phyloP scores from a whole-genome alignment of 2,329 filamentous ascomycete genomes.

The Aspergillus sp. region DNA sequence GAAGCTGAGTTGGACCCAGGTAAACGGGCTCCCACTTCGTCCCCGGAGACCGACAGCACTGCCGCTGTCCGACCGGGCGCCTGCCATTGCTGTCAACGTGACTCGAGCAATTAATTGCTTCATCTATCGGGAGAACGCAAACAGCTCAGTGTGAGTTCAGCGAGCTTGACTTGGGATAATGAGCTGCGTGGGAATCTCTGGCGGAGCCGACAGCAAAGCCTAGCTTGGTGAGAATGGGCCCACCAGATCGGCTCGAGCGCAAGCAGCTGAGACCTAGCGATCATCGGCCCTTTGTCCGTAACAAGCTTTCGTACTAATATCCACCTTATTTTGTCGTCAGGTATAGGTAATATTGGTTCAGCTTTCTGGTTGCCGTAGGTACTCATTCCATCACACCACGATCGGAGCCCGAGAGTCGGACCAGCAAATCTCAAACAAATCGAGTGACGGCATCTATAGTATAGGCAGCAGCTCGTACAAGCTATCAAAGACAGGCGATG shows the following conservation, averaged over 20 bases:
- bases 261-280: not conserved
- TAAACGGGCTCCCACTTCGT: conserved; percentile 1
- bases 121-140: not conserved
- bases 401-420: not conserved
- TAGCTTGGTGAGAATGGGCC: no score
- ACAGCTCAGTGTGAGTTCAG: not conserved
- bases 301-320: not conserved
- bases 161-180: not conserved
- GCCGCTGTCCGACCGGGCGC: not conserved
- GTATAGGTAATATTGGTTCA: not conserved
- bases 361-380: not conserved
- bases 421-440: not conserved
- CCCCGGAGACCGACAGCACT: not conserved
- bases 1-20: not conserved
- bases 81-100: not conserved
- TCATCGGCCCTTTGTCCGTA: not conserved
- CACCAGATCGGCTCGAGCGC: no score
- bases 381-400: not conserved
- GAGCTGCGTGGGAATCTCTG: not conserved
- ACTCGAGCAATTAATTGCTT: not conserved
- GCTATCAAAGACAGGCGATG: not conserved
- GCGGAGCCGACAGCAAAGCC: not conserved
- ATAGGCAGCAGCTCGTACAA: not conserved
- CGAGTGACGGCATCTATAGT: not conserved
- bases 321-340: conserved; percentile 1